phyloP scores from a whole-genome alignment of 306 rosid genomes.

The Leucaena leucocephala region DNA sequence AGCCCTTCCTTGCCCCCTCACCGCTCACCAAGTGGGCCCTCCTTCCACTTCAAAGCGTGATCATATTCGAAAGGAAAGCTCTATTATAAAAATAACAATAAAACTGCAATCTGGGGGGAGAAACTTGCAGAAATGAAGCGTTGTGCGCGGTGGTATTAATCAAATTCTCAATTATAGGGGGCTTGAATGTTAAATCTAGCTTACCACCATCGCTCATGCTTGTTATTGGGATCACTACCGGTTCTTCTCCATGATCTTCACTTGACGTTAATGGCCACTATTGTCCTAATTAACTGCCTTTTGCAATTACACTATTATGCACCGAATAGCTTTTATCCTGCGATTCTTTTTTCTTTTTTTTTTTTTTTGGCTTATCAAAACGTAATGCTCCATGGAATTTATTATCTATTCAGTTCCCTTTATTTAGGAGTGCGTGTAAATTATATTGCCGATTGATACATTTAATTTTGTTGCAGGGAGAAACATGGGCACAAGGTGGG shows the following conservation, averaged over 20 bases:
- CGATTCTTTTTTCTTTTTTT: background rate
- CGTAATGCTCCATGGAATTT: background rate
- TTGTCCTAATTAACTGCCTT: too few relatives aligned
- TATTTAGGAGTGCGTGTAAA: too few relatives aligned
- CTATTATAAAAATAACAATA: too few relatives aligned
- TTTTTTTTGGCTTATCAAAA: too few relatives aligned
- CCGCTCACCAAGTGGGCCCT: background rate
- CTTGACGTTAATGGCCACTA: too few relatives aligned
- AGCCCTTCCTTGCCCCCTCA: background rate
- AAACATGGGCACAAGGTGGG: too few relatives aligned
- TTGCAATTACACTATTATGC: background rate
- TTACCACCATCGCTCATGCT: background rate
- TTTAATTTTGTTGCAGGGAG: too few relatives aligned
- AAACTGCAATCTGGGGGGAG: background rate
- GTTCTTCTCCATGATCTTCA: too few relatives aligned
- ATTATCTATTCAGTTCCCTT: background rate
- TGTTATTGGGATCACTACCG: background rate
- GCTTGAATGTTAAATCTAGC: slow-evolving; percentile 8
- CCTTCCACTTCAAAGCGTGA: background rate
- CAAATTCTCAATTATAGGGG: background rate
- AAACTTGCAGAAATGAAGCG: background rate
- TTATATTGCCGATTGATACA: too few relatives aligned
- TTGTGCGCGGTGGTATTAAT: background rate
- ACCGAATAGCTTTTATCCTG: background rate
- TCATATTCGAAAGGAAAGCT: background rate